Evolutionary conservation across 371 early-diverging fungal genomes (phyloP), one percentile per base, ranked within the genome.

Genomic region (Fennellomyces sp.): DNA sequence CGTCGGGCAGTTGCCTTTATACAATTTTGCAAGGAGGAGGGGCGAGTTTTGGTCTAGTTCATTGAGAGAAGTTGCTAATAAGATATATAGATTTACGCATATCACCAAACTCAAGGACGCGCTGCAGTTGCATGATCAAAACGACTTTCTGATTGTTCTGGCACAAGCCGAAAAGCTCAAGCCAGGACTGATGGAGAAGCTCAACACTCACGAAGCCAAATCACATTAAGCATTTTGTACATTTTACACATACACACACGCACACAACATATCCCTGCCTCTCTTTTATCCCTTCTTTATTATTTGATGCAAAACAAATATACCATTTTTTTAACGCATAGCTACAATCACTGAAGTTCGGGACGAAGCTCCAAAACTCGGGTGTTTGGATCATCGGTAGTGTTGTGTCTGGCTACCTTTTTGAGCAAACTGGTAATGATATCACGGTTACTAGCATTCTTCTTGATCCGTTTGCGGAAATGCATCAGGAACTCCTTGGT

Each of bases 391-490:
- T 75, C 73, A 51, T 77, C 74, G 69, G 72, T 61, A 59, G 81
- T 31, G 63, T 63, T 71, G 38, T 76, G 76, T 28, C 73, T 79
- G 5, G 91, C 91, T 0, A 91, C 88, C 56, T 81, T 85, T 58
- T 82, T 85, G 47, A 89, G 73, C 27, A 89, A 70, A 2, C 69
- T 56, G 10, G 86, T 81, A 17, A 91, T 74, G 29, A 83, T 80
- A 6, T 68, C 78, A 61, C 83, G 77, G 73, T 91, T 91, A 12
- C 76, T 73, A 2, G 75, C 74, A 35, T 89, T 85, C 49, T 78
- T 88, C 75, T 81, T 84, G 63, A 91, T 83, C 56, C 89, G 86
- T 58, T 75, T 84, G 53, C 87, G 82, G 69, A 91, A 79, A 17
- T 73, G 78, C 55, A 78, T 69, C 39, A 91, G 77, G 45, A 91